These are phyloP conservation scores for Populus hybrid DNA, from an alignment of 441 rosid species.

Conservation along the genomic window DNA sequence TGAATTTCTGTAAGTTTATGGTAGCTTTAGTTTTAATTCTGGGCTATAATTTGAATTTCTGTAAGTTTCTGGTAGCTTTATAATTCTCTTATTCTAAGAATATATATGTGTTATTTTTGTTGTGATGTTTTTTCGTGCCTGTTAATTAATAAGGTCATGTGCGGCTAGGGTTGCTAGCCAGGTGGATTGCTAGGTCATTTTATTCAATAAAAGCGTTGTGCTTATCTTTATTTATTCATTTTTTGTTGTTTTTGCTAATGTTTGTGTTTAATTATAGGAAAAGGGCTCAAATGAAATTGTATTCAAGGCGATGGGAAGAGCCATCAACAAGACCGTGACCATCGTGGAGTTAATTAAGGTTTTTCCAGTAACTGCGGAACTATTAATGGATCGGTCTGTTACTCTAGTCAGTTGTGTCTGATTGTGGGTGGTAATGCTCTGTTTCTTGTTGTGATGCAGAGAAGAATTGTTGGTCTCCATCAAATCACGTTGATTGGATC, in stretches of 20 bases:
- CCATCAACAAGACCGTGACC: conserved; percentile 89
- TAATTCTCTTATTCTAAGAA: not conserved
- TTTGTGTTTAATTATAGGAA: conserved; percentile 43
- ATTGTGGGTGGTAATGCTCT: not conserved
- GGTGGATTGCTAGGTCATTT: not conserved
- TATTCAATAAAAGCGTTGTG: not conserved
- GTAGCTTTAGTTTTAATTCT: not conserved
- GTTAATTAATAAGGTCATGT: too few species aligned
- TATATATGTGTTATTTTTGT: not conserved
- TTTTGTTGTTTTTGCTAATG: not conserved
- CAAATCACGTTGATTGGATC: conserved; percentile 80
- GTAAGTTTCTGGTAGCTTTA: not conserved
- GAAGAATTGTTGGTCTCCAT: conserved; percentile 90
- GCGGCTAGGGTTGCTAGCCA: not conserved
- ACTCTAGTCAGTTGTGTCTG: not conserved
- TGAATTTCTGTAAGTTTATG: not conserved
- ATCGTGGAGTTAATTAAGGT: conserved; percentile 91
- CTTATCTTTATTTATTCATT: not conserved
- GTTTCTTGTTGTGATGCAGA: conserved; percentile 37
- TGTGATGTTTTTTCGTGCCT: not conserved
- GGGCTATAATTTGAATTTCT: not conserved
- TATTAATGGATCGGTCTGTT: not conserved
- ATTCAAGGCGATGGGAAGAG: conserved; percentile 98
- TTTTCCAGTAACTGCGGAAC: not conserved
- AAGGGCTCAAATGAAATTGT: conserved; percentile 70